Evolutionary conservation across 257 asterid species (phyloP), one percentile per base, ranked within the genome.

Genomic region (Coffea canephora): DNA sequence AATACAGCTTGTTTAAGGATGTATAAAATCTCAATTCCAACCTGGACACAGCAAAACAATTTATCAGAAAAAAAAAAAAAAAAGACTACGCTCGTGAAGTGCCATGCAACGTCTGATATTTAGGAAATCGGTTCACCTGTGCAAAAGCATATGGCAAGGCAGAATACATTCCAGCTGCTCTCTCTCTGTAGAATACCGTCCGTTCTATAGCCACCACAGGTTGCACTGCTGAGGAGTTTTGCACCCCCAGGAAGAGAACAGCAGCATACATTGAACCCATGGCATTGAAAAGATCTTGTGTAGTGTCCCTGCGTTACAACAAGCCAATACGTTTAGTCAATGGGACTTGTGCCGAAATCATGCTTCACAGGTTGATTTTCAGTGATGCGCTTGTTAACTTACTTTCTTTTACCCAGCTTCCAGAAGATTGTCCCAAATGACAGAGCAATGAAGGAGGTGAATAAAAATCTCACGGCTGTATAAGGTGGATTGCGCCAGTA

Each of bases 401-500:
- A 89, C 97, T 79, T 84, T 82, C 76, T 88, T 10, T 85, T 61
- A 69, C 96, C 98, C 55, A 90, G 90, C 66, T 92, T 87, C 97
- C 98, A 92, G 76, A 94, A 94, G 82, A 94, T 89, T 54, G 98
- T 78, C 66, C 98, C 97, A 25, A 94, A 92, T 23, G 83, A 77
- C 72, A 94, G 66, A 75, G 91, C 95, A 8, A 91, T 89, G 86
- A 80, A 27, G 15, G 83, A 69, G 71, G 98, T 91, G 88, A 93
- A 90, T 72, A 85, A 1, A 49, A 89, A 91, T 81, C 97, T 88
- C 3, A 90, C 90, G 1, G 97, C 96, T 0, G 97, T 89, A 61
- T 95, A 93, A 66, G 92, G 85, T 19, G 96, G 85, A 71, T 95
- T 93, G 23, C 94, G 90, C 98, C 98, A 93, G 84, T 93, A 95